A percentile compares a stretch with the other conserved stretches of the same genome.
phyloP scores from a whole-genome alignment of 768 basidiomycete species.

The Pisolithus microcarpus region DNA sequence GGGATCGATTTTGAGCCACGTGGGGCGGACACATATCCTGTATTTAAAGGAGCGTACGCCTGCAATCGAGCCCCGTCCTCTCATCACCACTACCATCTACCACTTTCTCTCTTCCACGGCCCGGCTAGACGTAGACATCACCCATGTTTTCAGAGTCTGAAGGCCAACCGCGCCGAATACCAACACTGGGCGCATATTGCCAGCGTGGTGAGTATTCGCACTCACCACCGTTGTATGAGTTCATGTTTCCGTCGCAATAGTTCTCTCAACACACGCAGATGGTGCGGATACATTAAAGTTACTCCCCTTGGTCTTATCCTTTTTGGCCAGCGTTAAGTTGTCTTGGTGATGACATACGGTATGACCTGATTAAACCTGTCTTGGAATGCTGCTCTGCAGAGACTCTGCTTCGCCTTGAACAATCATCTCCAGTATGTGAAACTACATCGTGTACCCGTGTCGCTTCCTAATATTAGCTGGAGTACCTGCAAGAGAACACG shows the following conservation, averaged over 20 bases:
- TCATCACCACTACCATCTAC: background rate
- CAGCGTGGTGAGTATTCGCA: conserved; percentile 52
- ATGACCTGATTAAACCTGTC: conserved; percentile 63
- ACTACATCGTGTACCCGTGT: conserved; percentile 4
- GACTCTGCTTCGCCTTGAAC: conserved; percentile 61
- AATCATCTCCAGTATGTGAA: conserved; percentile 56
- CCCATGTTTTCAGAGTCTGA: conserved; percentile 33
- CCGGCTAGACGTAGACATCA: background rate
- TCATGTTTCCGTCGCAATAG: conserved; percentile 29
- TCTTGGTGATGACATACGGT: conserved; percentile 55
- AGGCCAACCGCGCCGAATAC: conserved; percentile 37
- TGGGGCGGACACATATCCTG: conserved; percentile 1
- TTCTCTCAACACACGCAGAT: conserved; percentile 53
- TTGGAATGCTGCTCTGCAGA: conserved; percentile 67
- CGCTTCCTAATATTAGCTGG: conserved; percentile 11
- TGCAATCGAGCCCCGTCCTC: background rate
- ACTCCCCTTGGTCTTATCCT: background rate
- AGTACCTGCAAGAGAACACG: conserved; percentile 53
- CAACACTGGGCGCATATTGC: conserved; percentile 60
- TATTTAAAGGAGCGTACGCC: conserved; percentile 9
- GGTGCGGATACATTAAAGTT: conserved; percentile 33
- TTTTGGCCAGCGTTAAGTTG: conserved; percentile 49
- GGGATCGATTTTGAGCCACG: background rate
- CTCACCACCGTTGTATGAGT: conserved; percentile 3
- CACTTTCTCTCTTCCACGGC: background rate